Conservation (phyloP, 495 filamentous ascomycete genomes). For the Neurospora sp. region DNA sequence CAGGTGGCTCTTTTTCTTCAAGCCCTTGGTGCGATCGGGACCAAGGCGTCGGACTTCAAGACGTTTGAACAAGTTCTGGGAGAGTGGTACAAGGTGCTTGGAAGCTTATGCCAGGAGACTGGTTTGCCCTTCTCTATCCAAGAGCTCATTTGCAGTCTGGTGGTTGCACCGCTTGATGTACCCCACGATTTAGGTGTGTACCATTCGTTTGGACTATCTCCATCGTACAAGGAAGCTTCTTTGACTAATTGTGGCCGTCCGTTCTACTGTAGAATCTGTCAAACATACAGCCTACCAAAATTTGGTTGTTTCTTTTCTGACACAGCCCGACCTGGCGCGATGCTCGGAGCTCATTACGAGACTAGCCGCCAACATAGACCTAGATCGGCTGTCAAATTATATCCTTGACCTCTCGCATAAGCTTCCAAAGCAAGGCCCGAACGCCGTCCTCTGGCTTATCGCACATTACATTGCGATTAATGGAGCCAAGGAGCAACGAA, state of each 20-base stretch:
- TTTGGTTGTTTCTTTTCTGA: slow-evolving; percentile 30
- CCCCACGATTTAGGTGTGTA: slow-evolving; percentile 11
- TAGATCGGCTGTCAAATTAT: slow-evolving; percentile 19
- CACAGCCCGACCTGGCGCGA: slow-evolving; percentile 12
- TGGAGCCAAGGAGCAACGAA: slow-evolving; percentile 27
- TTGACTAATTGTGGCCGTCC: not conserved
- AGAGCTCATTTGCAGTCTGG: slow-evolving; percentile 5
- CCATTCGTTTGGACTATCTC: not conserved
- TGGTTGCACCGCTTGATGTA: slow-evolving; percentile 13
- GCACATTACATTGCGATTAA: slow-evolving; percentile 73
- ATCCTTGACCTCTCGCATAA: slow-evolving; percentile 1
- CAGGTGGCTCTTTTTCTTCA: slow-evolving; percentile 8
- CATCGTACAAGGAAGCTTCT: not conserved
- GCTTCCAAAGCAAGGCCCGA: slow-evolving; percentile 5
- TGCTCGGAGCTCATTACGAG: slow-evolving; percentile 11
- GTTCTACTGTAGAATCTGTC: slow-evolving; percentile 6
- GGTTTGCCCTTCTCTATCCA: slow-evolving; percentile 3
- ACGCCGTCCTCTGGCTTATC: slow-evolving; percentile 59
- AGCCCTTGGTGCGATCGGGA: slow-evolving; percentile 6
- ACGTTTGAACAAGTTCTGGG: slow-evolving; percentile 8
- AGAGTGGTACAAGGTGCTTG: slow-evolving; percentile 15
- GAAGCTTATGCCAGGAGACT: slow-evolving; percentile 10
- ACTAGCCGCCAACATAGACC: slow-evolving; percentile 14
- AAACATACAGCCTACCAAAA: slow-evolving; percentile 22
- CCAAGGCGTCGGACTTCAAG: slow-evolving; percentile 3